Percentiles rank a stretch among this genome's conserved stretches.
These are phyloP conservation scores for Saccharomyces mikatae DNA, from an alignment of 805 yeast species.

Conservation along the genomic window DNA sequence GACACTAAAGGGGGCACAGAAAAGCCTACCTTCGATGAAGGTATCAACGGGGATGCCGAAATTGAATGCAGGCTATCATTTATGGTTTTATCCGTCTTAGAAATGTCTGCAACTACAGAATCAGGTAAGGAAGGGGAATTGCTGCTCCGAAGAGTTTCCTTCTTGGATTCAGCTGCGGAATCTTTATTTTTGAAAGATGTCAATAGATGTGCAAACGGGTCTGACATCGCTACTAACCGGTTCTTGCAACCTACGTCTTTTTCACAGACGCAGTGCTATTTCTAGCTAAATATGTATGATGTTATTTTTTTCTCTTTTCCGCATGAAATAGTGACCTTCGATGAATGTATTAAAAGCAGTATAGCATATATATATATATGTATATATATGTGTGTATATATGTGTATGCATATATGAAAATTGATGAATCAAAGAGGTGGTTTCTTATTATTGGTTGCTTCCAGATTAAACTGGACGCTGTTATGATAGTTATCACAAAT, in stretches of 20 bases:
- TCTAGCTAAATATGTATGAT: background rate
- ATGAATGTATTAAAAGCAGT: constrained; percentile 3
- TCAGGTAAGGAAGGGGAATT: background rate
- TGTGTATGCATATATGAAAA: too few species aligned
- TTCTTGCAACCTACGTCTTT: background rate
- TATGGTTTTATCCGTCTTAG: background rate
- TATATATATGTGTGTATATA: background rate
- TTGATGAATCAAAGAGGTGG: constrained; percentile 15
- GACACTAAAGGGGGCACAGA: background rate
- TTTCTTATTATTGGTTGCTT: constrained; percentile 51
- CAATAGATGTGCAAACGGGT: constrained; percentile 39
- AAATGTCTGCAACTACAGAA: background rate
- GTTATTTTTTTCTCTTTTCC: background rate
- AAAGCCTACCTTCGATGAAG: background rate
- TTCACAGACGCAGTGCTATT: background rate
- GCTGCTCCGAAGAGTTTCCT: background rate
- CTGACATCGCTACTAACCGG: constrained; percentile 16
- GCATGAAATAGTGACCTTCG: constrained; percentile 1
- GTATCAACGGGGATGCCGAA: background rate
- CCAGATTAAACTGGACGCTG: constrained; percentile 61
- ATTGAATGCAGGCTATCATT: background rate
- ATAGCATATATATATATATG: background rate
- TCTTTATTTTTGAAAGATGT: constrained; percentile 20
- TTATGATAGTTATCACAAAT: constrained; percentile 74
- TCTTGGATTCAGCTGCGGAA: background rate